Conservation (phyloP, 306 rosid species). For the Trichosanthes truncata region DNA sequence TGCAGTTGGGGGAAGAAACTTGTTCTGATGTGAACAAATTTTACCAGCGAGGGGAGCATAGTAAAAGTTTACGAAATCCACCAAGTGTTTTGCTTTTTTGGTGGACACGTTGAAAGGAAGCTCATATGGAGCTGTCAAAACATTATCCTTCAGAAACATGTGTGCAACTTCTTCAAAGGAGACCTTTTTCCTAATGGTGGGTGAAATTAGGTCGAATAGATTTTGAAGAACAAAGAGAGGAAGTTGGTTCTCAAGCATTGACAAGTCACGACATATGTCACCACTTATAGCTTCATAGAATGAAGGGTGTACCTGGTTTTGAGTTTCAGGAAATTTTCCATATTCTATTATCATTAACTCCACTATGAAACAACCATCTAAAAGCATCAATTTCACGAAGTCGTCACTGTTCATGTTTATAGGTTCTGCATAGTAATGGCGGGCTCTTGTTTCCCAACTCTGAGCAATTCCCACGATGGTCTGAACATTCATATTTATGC, state of each 20-base stretch:
- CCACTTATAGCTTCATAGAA: not conserved
- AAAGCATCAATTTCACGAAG: constrained; percentile 44
- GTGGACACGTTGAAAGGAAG: too few species aligned
- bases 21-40: too few species aligned
- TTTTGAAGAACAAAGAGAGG: constrained; percentile 43
- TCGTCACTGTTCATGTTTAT: constrained; percentile 24
- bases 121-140: too few species aligned
- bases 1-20: too few species aligned
- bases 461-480: constrained; percentile 16
- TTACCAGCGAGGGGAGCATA: too few species aligned
- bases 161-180: too few species aligned
- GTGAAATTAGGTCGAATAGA: constrained; percentile 15
- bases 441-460: constrained; percentile 26
- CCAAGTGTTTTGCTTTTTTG: too few species aligned
- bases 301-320: constrained; percentile 43
- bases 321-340: constrained; percentile 15
- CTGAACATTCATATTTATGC: constrained; percentile 10
- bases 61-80: too few species aligned
- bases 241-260: constrained; percentile 61
- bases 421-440: constrained; percentile 53
- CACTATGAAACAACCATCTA: constrained; percentile 59
- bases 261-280: constrained; percentile 35
- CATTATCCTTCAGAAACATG: too few species aligned
- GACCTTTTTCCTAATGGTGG: too few species aligned
- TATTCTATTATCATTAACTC: constrained; percentile 26